Evolutionary conservation across 768 basidiomycete species (phyloP).

Genomic region (Hygrocybe punicea): DNA sequence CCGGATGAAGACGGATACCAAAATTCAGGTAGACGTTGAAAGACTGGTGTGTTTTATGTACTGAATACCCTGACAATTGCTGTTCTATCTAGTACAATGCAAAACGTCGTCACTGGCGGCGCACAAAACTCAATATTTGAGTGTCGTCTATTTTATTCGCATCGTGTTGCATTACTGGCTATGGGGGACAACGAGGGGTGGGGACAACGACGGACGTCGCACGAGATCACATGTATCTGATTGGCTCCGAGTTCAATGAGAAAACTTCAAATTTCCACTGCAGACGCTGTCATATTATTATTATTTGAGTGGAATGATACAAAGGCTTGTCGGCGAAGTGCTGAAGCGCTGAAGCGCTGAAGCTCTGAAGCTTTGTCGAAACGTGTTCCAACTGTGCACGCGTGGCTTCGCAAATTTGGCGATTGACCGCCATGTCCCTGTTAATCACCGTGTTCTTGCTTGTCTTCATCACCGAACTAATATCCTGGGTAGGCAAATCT

Average conservation of each 20-base stretch:
- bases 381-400: no score
- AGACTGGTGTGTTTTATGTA: no score
- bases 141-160: not conserved
- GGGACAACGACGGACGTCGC: no score
- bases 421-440: conserved; percentile 58
- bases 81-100: conserved; percentile 69
- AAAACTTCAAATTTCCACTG: no score
- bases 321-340: no score
- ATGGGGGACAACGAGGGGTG: not conserved
- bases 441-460: conserved; percentile 78
- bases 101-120: conserved; percentile 98
- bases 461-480: conserved; percentile 77
- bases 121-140: conserved; percentile 98
- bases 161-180: not conserved
- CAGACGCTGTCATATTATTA: not conserved
- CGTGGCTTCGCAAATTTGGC: not conserved
- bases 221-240: not conserved
- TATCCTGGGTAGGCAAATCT: conserved; percentile 85
- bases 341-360: not conserved
- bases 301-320: no score
- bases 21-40: conserved; percentile 73
- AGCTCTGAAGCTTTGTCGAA: not conserved
- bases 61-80: no score
- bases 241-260: no score
- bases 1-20: conserved; percentile 92